Base-by-base conservation (phyloP, 1,139 yeast genomes). In the Yamadazyma dendronema region DNA sequence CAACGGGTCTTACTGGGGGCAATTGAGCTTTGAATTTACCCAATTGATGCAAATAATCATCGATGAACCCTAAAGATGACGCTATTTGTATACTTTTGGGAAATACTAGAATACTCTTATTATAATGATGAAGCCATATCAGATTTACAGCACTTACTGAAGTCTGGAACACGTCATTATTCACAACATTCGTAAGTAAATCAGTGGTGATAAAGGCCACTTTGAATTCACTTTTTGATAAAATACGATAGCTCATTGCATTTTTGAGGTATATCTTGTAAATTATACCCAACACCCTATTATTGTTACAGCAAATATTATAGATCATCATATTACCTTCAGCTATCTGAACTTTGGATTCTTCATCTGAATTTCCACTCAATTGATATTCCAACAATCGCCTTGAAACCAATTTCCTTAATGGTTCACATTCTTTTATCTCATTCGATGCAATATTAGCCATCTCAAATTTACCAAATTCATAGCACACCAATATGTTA, bases 281-380 rank as follows among this genome's bases (percentile, higher is more conserved):
- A 2, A 54, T 54, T 3, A 65, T 35, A 7, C 59, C 50, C 4
- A 62, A 35, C 3, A 61, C 39, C 3, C 62, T 65, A 38, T 52
- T 48, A 1, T 17, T 34, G 13, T 49, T 46, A 14, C 55, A 34
- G 16, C 49, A 47, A 1, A 53, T 43, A 2, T 68, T 68, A 39
- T 52, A 61, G 22, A 54, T 53, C 3, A 55, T 42, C 23, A 65
- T 52, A 16, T 49, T 48, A 0, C 69, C 72, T 32, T 61, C 70
- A 7, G 54, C 46, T 3, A 48, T 44, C 7, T 51, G 52, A 25
- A 49, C 57, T 23, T 29, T 30, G 5, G 36, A 54, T 2, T 48
- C 57, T 2, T 46, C 56, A 15, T 50, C 40, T 5, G 51, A 44
- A 3, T 57, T 48, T 27, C 53, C 52, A 12, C 49, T 45, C n/a